phyloP scores from a whole-genome alignment of 1,284 basidiomycete genomes.

The Papiliotrema laurentii region DNA sequence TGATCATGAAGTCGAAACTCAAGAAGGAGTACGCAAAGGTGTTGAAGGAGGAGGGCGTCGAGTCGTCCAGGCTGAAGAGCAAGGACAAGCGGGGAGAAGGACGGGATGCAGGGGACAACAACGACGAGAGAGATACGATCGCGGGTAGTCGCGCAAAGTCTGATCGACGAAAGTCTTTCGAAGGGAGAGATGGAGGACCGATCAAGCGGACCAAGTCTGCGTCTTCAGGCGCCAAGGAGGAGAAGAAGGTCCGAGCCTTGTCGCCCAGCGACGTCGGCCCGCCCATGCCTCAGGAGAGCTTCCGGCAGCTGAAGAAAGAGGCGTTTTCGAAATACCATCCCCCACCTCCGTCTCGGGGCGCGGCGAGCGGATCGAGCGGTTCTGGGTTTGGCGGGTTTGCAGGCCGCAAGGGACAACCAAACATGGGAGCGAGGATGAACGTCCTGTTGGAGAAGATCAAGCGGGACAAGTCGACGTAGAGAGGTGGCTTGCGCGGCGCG shows the following conservation, averaged over 20 bases:
- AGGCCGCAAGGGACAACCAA: slow-evolving; percentile 42
- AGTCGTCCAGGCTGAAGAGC: slow-evolving; percentile 27
- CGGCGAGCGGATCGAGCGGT: neutral
- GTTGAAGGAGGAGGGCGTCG: slow-evolving; percentile 48
- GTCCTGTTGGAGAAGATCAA: slow-evolving; percentile 48
- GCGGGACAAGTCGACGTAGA: slow-evolving; percentile 31
- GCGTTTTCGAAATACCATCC: slow-evolving; percentile 38
- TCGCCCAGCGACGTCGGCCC: slow-evolving; percentile 13
- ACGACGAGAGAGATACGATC: too few relatives aligned
- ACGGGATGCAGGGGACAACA: neutral
- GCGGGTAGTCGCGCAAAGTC: neutral
- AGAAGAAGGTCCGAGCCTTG: slow-evolving; percentile 19
- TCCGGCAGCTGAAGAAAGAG: slow-evolving; percentile 36
- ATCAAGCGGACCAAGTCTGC: neutral
- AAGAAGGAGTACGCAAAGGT: slow-evolving; percentile 53
- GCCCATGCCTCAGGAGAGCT: slow-evolving; percentile 11
- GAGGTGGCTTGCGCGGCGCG: too few relatives aligned
- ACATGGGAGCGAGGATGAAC: slow-evolving; percentile 49
- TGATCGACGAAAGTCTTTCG: neutral
- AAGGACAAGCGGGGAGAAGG: slow-evolving; percentile 6
- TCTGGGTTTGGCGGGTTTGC: slow-evolving; percentile 2
- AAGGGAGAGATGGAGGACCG: neutral
- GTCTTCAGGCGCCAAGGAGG: neutral
- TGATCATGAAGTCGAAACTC: slow-evolving; percentile 53
- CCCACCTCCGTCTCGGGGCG: neutral